These are phyloP conservation scores for Linanthus parryae DNA, from an alignment of 148 eudicot species.

Conservation along the genomic window DNA sequence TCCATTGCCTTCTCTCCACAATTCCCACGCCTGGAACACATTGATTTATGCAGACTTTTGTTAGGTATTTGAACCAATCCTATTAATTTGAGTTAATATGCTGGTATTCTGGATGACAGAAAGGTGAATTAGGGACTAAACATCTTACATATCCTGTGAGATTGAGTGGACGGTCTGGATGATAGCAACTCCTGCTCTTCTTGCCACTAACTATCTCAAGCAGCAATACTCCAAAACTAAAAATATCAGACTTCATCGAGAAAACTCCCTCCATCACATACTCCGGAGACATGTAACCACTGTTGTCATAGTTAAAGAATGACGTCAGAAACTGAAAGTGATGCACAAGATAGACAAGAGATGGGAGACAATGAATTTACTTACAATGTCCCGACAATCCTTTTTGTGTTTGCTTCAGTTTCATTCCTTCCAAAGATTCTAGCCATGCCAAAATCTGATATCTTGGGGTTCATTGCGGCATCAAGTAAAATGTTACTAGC, in stretches of 20 bases:
- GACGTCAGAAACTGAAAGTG: background rate
- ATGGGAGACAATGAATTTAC: background rate
- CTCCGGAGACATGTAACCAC: constrained; percentile 8
- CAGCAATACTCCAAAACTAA: constrained; percentile 6
- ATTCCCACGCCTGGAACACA: constrained; percentile 38
- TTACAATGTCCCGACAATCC: constrained; percentile 3
- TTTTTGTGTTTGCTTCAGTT: background rate
- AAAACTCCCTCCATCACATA: background rate
- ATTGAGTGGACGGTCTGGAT: constrained; percentile 27
- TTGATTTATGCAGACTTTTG: too few relatives aligned
- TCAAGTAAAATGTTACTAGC: too few relatives aligned
- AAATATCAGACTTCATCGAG: background rate
- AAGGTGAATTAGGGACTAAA: too few relatives aligned
- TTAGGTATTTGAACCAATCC: too few relatives aligned
- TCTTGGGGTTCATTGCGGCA: background rate
- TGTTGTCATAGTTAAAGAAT: background rate
- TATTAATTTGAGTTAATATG: background rate
- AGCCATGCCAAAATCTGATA: background rate
- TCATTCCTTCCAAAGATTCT: background rate
- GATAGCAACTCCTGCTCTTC: constrained; percentile 35
- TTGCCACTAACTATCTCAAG: constrained; percentile 46
- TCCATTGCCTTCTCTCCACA: constrained; percentile 36
- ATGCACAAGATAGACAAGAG: background rate
- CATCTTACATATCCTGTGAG: constrained; percentile 60
- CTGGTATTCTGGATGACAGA: background rate